Evolutionary conservation across 495 filamentous ascomycete genomes (phyloP), one percentile per base, ranked within the genome.

Genomic region (Aspergillus kassunensis): DNA sequence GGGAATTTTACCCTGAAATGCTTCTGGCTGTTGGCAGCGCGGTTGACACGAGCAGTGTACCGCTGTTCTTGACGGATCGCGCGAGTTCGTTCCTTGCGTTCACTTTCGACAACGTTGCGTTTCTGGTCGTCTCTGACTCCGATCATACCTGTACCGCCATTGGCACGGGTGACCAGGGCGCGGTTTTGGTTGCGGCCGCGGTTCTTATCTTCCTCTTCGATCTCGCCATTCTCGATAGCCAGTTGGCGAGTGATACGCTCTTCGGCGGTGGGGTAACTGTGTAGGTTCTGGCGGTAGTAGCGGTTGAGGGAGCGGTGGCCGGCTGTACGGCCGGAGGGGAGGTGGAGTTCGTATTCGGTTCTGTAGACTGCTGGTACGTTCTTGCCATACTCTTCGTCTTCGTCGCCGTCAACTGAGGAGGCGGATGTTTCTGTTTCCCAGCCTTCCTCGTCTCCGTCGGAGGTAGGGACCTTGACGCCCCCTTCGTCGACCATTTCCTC

Each of bases 341-440:
- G 81, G 63, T 97, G 89, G 15, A 98, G 79, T 68, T 97, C 95
- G 61, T 87, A 90, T 21, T 97, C 93, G 51, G 90, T 86, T 58
- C 92, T 83, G 67, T 89, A 96, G 53, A 67, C 58, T 37, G 89
- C 84, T 5, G 90, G 85, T 44, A 81, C 79, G 5, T 74, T 73
- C 46, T 72, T 72, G 54, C 67, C 70, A 49, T 80, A 80, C 23
- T 44, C 46, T 43, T 55, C 33, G 16, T 53, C 49, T 11, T 72
- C 70, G 13, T 71, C 71, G 13, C 70, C 71, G 20, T 89, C 89
- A 20, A 95, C 78, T 11, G 88, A 91, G 13, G 89, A 93, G 11
- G 82, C 85, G 2, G 86, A 88, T 51, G 83, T 88, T 65, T 96
- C 91, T 1, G 90, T 97, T 70, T 98, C 93, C 93, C 93, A 97